Conservation (phyloP, 257 asterid genomes). For the Solanum chaucha region DNA sequence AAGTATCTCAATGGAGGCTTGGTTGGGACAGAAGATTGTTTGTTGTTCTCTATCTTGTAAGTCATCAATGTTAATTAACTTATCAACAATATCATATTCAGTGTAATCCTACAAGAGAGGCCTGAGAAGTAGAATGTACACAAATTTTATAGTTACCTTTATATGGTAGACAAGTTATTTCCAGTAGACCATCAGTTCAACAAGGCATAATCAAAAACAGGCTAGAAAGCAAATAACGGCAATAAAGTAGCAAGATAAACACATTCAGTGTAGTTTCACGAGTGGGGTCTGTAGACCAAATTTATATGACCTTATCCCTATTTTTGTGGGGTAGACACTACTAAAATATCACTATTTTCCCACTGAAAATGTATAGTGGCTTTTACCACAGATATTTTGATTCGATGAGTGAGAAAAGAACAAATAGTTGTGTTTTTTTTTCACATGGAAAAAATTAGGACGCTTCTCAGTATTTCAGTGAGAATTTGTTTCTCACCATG, state of each 20-base stretch:
- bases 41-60: conserved; percentile 40
- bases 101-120: accelerated
- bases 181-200: background rate
- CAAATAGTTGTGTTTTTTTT: background rate
- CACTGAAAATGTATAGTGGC: background rate
- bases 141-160: accelerated
- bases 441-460: background rate
- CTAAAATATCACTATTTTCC: background rate
- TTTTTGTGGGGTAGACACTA: background rate
- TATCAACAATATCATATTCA: background rate
- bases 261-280: background rate
- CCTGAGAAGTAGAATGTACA: background rate
- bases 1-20: conserved; percentile 51
- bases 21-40: conserved; percentile 56
- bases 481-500: background rate
- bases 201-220: background rate
- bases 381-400: background rate
- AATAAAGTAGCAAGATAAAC: background rate
- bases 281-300: background rate
- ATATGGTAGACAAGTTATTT: background rate
- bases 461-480: background rate
- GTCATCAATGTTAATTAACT: background rate
- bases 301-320: background rate
- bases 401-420: background rate
- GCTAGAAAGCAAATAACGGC: background rate